phyloP scores from a whole-genome alignment of 768 basidiomycete genomes.

The Phanerochaete sordida region DNA sequence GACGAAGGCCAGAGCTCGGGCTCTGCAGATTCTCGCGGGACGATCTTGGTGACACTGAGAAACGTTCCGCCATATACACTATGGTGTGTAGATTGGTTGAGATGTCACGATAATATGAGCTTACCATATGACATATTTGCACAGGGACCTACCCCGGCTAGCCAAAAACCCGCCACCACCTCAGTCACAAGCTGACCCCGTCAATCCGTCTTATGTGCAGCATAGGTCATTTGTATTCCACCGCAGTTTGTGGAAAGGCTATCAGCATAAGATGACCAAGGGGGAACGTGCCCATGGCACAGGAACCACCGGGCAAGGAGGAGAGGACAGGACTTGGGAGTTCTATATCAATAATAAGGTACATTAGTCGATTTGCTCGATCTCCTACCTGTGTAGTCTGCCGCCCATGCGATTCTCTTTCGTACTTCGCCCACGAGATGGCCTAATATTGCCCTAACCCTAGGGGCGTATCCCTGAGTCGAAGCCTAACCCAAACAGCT shows the following conservation, averaged over 20 bases:
- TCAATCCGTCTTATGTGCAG: constrained; percentile 67
- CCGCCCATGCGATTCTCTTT: no score
- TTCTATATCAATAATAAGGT: constrained; percentile 50
- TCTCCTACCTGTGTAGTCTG: no score
- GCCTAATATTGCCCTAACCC: no score
- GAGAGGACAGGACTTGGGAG: constrained; percentile 87
- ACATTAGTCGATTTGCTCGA: background rate
- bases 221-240: constrained; percentile 81
- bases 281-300: constrained; percentile 70
- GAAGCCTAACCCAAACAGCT: no score
- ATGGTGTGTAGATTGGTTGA: constrained; percentile 48
- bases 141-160: constrained; percentile 73
- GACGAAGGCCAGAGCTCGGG: constrained; percentile 24
- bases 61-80: constrained; percentile 84
- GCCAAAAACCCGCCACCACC: constrained; percentile 71
- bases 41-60: constrained; percentile 80
- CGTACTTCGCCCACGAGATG: no score
- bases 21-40: constrained; percentile 48
- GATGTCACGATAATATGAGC: background rate
- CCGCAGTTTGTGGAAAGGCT: constrained; percentile 70
- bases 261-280: constrained; percentile 93
- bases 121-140: background rate
- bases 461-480: no score
- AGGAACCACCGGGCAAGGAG: constrained; percentile 66
- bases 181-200: constrained; percentile 36